These are phyloP conservation scores for Neurospora tetraspora DNA, from an alignment of 495 filamentous ascomycete species.

Conservation along the genomic window DNA sequence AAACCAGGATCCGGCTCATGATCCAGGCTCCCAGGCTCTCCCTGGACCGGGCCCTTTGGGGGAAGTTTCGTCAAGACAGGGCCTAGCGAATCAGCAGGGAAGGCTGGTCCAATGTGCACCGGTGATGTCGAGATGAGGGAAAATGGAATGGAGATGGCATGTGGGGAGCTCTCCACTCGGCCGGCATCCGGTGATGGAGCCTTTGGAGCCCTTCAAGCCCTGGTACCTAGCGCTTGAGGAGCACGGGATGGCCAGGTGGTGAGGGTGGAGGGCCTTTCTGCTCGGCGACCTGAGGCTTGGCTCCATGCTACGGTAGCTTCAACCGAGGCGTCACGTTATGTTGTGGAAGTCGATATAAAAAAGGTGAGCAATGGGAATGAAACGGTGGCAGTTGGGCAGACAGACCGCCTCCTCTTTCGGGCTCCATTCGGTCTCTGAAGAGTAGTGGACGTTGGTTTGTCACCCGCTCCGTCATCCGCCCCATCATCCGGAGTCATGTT, in stretches of 20 bases:
- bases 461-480: not conserved
- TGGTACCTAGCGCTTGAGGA: not conserved
- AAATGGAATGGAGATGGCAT: not conserved
- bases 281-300: not conserved
- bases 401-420: not conserved
- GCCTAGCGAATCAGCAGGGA: not conserved
- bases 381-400: not conserved
- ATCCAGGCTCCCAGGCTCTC: not conserved
- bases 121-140: not conserved
- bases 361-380: not conserved
- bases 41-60: not conserved
- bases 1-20: not conserved
- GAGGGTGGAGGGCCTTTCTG: not conserved
- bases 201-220: not conserved
- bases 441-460: not conserved
- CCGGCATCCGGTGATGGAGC: not conserved
- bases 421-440: not conserved
- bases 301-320: not conserved
- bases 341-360: not conserved
- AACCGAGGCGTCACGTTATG: not conserved
- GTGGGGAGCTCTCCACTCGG: not conserved
- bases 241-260: not conserved
- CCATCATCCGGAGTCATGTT: not conserved
- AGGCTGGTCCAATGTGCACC: not conserved
- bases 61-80: not conserved